Conservation (phyloP, 225 moss, liverwort and hornwort genomes). For the Straminergon stramineum region DNA sequence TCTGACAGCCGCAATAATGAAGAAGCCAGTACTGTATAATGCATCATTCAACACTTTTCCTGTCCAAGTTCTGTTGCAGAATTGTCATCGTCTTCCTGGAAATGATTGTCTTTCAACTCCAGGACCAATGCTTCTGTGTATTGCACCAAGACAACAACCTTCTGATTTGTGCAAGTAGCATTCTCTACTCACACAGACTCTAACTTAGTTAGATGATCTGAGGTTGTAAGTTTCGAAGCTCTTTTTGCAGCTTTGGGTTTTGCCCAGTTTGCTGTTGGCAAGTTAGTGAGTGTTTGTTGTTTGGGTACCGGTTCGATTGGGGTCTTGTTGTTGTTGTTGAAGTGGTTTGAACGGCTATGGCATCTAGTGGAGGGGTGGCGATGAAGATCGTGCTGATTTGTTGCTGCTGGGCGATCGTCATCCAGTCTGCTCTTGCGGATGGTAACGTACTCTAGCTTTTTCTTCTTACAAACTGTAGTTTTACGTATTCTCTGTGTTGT, state of each 20-base stretch:
- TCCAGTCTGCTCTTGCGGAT: slow-evolving; percentile 23
- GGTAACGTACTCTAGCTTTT: not conserved
- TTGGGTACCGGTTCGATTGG: not conserved
- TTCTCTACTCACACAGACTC: not conserved
- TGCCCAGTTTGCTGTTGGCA: not conserved
- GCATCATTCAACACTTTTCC: not conserved
- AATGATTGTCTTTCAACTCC: not conserved
- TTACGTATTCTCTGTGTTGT: not conserved
- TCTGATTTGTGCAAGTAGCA: not conserved
- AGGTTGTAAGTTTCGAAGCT: not conserved
- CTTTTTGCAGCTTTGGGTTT: not conserved
- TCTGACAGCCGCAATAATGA: not conserved
- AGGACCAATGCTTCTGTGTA: not conserved
- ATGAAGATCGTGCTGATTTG: slow-evolving; percentile 1
- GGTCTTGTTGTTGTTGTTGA: not conserved
- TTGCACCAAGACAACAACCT: not conserved
- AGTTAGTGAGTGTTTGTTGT: not conserved
- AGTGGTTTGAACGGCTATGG: slow-evolving; percentile 8
- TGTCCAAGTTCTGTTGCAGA: not conserved
- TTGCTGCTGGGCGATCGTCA: slow-evolving; percentile 13
- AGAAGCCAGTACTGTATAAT: not conserved
- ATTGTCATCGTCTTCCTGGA: not conserved
- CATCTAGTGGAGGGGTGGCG: not conserved
- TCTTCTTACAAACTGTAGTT: not conserved
- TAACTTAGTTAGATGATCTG: too few species aligned